Conservation (phyloP, 192 early-diverging fungal species). For the Endogone sp. region DNA sequence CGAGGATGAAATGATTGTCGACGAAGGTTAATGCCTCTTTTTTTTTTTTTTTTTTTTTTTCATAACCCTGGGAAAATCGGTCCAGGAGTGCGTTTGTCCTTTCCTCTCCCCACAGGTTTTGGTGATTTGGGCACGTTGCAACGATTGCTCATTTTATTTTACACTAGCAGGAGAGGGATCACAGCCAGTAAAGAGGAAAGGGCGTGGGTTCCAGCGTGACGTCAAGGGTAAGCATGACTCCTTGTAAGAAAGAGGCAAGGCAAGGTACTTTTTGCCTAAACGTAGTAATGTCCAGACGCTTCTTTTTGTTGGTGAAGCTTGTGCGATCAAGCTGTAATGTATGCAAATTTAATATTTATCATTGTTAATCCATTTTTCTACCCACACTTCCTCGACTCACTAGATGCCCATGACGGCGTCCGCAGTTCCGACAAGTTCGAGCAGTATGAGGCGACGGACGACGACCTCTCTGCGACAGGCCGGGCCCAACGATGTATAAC, state of each 20-base stretch:
- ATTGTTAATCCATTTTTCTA: no score
- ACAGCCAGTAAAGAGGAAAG: neutral
- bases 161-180: neutral
- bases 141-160: neutral
- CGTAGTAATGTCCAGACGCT: no score
- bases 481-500: slow-evolving; percentile 1
- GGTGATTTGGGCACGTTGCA: neutral
- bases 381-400: no score
- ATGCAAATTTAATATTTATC: no score
- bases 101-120: neutral
- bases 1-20: neutral
- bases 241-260: no score
- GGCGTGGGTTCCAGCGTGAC: no score
- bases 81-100: neutral
- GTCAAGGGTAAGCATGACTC: no score
- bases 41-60: no score
- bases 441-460: neutral
- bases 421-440: neutral
- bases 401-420: neutral
- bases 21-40: neutral
- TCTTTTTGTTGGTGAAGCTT: no score
- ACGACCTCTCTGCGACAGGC: neutral
- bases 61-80: no score
- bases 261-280: no score
- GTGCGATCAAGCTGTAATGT: no score